A percentile compares a stretch with the other conserved stretches of the same genome.
phyloP scores from a whole-genome alignment of 192 early-diverging fungal genomes.

The Backusella parvicylindrica region DNA sequence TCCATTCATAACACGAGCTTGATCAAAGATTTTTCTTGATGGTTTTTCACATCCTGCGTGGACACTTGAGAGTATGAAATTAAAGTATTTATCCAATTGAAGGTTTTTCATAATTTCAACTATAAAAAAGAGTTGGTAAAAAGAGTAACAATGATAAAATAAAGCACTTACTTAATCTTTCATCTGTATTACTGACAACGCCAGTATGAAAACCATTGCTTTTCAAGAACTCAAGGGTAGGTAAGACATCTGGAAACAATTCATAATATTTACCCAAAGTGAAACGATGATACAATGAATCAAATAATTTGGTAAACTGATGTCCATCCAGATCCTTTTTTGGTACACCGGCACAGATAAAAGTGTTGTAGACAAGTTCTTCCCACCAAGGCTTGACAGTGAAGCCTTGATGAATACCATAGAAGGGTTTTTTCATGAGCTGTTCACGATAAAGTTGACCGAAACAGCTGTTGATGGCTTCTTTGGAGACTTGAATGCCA shows the following conservation, averaged over 20 bases:
- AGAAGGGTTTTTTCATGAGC: constrained; percentile 41
- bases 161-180: constrained; percentile 37
- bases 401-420: constrained; percentile 40
- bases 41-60: constrained; percentile 56
- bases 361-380: constrained; percentile 39
- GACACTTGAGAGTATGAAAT: constrained; percentile 57
- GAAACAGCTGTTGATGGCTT: constrained; percentile 32
- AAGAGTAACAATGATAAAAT: background rate
- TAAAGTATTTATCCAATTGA: constrained; percentile 48
- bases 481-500: constrained; percentile 37
- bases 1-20: constrained; percentile 35
- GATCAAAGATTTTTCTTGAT: constrained; percentile 44
- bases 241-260: constrained; percentile 46
- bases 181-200: constrained; percentile 59
- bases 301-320: constrained; percentile 17
- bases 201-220: constrained; percentile 44
- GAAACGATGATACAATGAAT: constrained; percentile 45
- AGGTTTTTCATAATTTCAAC: constrained; percentile 22
- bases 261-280: constrained; percentile 41
- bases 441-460: constrained; percentile 33
- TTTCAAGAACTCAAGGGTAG: constrained; percentile 39
- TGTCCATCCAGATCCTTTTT: constrained; percentile 15
- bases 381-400: constrained; percentile 51
- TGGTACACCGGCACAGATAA: constrained; percentile 33
- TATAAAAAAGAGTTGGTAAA: background rate